Percentiles rank a stretch among this genome's conserved stretches.
These are phyloP conservation scores for Amphirosellinia nigrospora DNA, from an alignment of 495 filamentous ascomycete genomes.

Conservation along the genomic window DNA sequence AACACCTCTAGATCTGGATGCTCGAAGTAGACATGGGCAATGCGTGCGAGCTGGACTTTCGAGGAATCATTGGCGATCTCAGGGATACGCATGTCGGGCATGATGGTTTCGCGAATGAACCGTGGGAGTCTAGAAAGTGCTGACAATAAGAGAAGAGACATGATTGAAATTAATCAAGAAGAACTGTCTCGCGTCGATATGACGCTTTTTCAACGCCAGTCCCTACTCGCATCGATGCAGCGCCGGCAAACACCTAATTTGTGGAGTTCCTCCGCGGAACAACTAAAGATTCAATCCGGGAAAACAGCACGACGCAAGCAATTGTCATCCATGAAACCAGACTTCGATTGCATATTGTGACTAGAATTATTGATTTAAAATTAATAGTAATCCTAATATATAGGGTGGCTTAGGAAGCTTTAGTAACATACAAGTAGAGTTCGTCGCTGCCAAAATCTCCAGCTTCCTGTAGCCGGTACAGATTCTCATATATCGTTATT, in stretches of 20 bases:
- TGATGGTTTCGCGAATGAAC: slow-evolving; percentile 18
- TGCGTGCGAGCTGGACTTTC: slow-evolving; percentile 46
- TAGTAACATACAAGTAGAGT: not conserved
- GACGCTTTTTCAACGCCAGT: not conserved
- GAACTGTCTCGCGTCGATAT: not conserved
- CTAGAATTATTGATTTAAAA: not conserved
- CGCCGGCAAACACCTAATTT: not conserved
- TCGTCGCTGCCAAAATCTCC: not conserved
- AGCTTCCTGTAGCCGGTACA: not conserved
- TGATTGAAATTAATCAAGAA: not conserved
- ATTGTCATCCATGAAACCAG: not conserved
- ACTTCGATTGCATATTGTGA: not conserved
- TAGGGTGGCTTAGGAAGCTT: not conserved
- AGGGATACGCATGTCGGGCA: slow-evolving; percentile 29
- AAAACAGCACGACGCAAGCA: slow-evolving; percentile 4
- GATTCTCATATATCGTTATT: not conserved
- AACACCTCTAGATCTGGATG: slow-evolving; percentile 45
- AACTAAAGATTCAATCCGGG: slow-evolving; percentile 21
- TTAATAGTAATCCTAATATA: not conserved
- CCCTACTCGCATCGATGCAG: not conserved
- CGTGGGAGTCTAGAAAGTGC: not conserved
- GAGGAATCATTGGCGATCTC: slow-evolving; percentile 25
- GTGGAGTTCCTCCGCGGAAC: slow-evolving; percentile 32
- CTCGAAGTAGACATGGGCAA: slow-evolving; percentile 51
- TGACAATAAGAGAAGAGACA: not conserved